Base-by-base conservation (phyloP, 768 basidiomycete genomes). In the Piloderma croceum region DNA sequence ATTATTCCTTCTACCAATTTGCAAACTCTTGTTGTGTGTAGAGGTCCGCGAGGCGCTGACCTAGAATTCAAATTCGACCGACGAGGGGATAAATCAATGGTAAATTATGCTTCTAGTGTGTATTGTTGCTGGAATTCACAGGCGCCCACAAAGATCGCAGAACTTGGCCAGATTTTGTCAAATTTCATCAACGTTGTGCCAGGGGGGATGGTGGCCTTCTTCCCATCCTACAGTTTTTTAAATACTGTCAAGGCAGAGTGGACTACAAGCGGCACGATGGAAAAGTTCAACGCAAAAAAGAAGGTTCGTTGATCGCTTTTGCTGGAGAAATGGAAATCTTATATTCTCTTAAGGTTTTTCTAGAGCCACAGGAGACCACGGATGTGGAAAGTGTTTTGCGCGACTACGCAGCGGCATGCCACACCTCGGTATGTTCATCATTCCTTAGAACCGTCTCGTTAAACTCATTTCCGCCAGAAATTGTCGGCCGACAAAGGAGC, bases 201-300 rank as follows among this genome's bases (percentile, higher is more conserved):
- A 0, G 81, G 80, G 15, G 94, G 94, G 0, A 76, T 97, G 63
- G 86, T 98, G 15, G 83, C 96, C 6, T 99, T 99, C 58, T 78
- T 97, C 29, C 93, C 94, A 1, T 94, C 91, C 0, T 98, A 98
- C 58, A 74, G 70, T 21, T 92, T 90, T 49, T 64, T 97, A 25
- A 76, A 83, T 43, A 61, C 67, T 27, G 77, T 84, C 3, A 84
- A 78, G 49, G 65, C 63, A 4, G 53, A 68, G 5, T 98, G 94
- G 92, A 57, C 63, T 5, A 68, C 67, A 34, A 76, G 62, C 34
- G 81, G 83, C 1, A 54, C 81, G 7, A 47, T 94, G 43, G 65
- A 69, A 10, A 81, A 80, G 51, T 64, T 96, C 33, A 59, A 56
- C 2, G 54, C 54, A 10, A 90, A 84, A 70, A 97, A 97, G 61